Conservation (phyloP, 1,284 basidiomycete species). For the Cryptococcus sp. region DNA sequence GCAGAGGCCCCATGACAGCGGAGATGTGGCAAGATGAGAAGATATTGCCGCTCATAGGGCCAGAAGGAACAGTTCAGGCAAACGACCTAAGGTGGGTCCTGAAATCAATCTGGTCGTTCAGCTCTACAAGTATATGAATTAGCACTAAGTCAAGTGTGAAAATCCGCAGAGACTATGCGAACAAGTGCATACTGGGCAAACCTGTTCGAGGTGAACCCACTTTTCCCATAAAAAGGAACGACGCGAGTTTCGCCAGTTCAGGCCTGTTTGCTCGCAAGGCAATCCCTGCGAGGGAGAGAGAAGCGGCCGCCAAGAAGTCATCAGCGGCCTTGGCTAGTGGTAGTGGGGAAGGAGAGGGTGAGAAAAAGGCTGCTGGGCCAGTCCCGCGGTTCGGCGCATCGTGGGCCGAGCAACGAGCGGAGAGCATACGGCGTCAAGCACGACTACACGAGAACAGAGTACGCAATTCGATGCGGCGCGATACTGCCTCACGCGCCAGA, state of each 20-base stretch:
- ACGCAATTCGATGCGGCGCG: background rate
- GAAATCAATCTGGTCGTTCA: background rate
- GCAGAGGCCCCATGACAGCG: conserved; percentile 17
- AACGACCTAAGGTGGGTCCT: background rate
- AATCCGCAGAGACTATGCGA: conserved; percentile 2
- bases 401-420: background rate
- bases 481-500: background rate
- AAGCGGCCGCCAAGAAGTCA: too few species aligned
- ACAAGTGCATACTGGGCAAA: background rate
- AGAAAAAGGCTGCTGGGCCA: background rate
- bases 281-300: too few species aligned
- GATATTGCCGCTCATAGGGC: conserved; percentile 16
- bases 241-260: too few species aligned
- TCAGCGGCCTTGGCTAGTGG: background rate
- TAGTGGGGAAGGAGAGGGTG: background rate
- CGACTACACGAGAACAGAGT: background rate
- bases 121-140: background rate
- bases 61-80: background rate
- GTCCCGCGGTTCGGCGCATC: background rate
- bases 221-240: conserved; percentile 9
- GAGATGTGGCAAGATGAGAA: conserved; percentile 24
- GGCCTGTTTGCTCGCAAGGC: too few species aligned
- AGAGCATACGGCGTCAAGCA: background rate
- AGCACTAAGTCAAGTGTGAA: background rate
- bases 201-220: conserved; percentile 1